Conservation (phyloP, 1,139 yeast species). For the Dujonia santamariae region DNA sequence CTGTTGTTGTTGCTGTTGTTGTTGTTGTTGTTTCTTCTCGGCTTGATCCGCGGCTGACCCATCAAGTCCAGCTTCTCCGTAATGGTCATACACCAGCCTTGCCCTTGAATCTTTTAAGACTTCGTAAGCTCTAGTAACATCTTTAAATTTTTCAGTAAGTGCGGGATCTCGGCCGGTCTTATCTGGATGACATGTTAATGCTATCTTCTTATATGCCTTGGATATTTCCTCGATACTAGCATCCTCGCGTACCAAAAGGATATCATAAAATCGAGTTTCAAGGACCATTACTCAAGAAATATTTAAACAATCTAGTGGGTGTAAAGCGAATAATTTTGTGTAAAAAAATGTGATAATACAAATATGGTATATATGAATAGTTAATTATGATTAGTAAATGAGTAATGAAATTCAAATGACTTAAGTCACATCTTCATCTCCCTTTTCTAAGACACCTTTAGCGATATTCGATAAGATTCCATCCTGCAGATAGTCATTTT, state of each 20-base stretch:
- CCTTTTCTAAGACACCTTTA: too few species aligned
- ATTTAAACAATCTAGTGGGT: too few species aligned
- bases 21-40: slow-evolving; percentile 9
- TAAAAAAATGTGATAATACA: not conserved
- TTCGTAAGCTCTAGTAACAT: slow-evolving; percentile 43
- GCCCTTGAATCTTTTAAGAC: slow-evolving; percentile 30
- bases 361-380: not conserved
- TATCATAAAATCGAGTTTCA: slow-evolving; percentile 37
- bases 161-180: slow-evolving; percentile 45
- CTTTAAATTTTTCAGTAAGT: slow-evolving; percentile 43
- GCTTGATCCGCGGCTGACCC: slow-evolving; percentile 19
- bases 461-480: slow-evolving; percentile 14
- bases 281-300: slow-evolving; percentile 22
- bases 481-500: slow-evolving; percentile 6
- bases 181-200: slow-evolving; percentile 46
- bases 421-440: not conserved
- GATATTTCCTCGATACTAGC: slow-evolving; percentile 42
- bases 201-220: slow-evolving; percentile 37
- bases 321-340: too few species aligned
- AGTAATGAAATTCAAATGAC: not conserved
- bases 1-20: slow-evolving; percentile 4
- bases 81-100: slow-evolving; percentile 34
- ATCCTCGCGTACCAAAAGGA: slow-evolving; percentile 29
- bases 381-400: not conserved
- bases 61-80: slow-evolving; percentile 40